Percentiles rank a stretch among this genome's conserved stretches.
Conservation (phyloP, 805 yeast genomes). For the Pichia insulana region DNA sequence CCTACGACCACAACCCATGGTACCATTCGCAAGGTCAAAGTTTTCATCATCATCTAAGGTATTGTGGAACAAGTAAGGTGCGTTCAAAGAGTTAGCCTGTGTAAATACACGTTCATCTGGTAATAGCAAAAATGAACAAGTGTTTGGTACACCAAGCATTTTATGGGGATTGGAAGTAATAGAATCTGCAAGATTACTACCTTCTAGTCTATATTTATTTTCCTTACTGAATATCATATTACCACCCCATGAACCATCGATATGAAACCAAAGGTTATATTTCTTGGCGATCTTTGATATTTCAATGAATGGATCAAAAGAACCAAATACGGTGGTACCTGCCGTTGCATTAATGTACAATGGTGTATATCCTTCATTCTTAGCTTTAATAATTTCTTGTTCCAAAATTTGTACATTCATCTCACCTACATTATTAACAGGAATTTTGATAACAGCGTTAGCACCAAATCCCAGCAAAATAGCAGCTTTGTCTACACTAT, state of each 20-base stretch:
- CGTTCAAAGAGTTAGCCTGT: slow-evolving; percentile 64
- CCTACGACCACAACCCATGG: slow-evolving; percentile 88
- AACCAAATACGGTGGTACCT: slow-evolving; percentile 83
- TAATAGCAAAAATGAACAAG: slow-evolving; percentile 63
- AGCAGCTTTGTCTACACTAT: slow-evolving; percentile 75
- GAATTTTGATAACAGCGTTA: slow-evolving; percentile 51
- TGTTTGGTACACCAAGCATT: slow-evolving; percentile 79
- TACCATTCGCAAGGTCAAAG: slow-evolving; percentile 78
- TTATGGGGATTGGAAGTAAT: slow-evolving; percentile 81
- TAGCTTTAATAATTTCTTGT: slow-evolving; percentile 33
- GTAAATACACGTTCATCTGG: slow-evolving; percentile 63
- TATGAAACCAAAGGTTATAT: slow-evolving; percentile 65
- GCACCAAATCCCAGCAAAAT: slow-evolving; percentile 68
- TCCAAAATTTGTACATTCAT: slow-evolving; percentile 46
- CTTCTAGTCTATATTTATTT: slow-evolving; percentile 41
- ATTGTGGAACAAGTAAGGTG: slow-evolving; percentile 74
- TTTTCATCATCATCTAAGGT: slow-evolving; percentile 41
- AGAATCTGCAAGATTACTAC: slow-evolving; percentile 61
- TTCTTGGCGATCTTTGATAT: slow-evolving; percentile 46
- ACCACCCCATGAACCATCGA: slow-evolving; percentile 92
- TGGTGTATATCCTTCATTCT: slow-evolving; percentile 54
- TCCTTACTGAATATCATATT: slow-evolving; percentile 58
- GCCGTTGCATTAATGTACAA: slow-evolving; percentile 76
- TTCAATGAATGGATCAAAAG: slow-evolving; percentile 59
- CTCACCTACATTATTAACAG: slow-evolving; percentile 45